phyloP scores from a whole-genome alignment of 345 rosid species.

The Rhizophora apiculata region DNA sequence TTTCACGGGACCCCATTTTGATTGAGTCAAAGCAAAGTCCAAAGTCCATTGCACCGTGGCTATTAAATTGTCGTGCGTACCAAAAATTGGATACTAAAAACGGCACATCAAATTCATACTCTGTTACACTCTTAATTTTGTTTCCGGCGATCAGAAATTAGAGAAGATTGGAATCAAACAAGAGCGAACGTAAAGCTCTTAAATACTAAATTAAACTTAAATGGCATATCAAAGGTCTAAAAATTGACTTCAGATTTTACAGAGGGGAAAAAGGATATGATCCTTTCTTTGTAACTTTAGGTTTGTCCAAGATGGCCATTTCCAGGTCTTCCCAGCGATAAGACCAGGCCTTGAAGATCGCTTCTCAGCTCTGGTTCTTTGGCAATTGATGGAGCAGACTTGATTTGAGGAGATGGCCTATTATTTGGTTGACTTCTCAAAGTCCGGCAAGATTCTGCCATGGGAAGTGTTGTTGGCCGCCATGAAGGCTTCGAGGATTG shows the following conservation, averaged over 20 bases:
- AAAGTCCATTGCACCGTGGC: too few species aligned
- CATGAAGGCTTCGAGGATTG: conserved; percentile 23
- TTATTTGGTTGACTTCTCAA: conserved; percentile 13
- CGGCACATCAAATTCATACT: too few species aligned
- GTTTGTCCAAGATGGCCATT: conserved; percentile 23
- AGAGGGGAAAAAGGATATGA: background rate
- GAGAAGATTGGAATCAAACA: too few species aligned
- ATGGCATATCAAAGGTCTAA: too few species aligned
- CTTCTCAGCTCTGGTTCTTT: conserved; percentile 43
- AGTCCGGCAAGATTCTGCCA: conserved; percentile 22
- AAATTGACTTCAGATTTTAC: conserved; percentile 9
- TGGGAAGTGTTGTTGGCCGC: conserved; percentile 14
- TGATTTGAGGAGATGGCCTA: conserved; percentile 19
- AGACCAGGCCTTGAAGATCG: conserved; percentile 64
- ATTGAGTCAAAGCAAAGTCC: too few species aligned
- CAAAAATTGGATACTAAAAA: too few species aligned
- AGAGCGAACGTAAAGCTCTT: too few species aligned
- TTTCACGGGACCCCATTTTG: too few species aligned
- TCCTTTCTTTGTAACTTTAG: background rate
- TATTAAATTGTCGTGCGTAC: too few species aligned
- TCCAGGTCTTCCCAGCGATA: conserved; percentile 72
- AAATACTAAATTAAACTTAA: too few species aligned
- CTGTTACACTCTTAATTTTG: too few species aligned
- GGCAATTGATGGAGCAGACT: conserved; percentile 24
- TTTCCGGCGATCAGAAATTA: too few species aligned